phyloP scores from a whole-genome alignment of 2,329 filamentous ascomycete species.

The Alternaria arborescens region DNA sequence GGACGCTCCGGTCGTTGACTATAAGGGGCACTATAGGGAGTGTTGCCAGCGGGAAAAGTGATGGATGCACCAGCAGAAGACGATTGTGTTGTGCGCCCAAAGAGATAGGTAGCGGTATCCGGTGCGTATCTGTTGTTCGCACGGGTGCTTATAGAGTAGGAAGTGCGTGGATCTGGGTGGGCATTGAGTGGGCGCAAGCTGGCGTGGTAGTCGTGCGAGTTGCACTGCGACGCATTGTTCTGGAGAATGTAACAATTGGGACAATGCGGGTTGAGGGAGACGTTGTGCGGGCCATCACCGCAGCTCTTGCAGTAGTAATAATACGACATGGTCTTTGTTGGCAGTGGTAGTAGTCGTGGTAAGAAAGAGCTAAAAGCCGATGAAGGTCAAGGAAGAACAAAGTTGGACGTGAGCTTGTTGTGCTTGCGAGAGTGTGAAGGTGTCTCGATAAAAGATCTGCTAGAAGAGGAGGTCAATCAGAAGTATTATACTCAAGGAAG shows the following conservation, averaged over 20 bases:
- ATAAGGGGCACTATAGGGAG: background rate
- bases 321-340: background rate
- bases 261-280: background rate
- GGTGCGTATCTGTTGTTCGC: background rate
- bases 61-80: background rate
- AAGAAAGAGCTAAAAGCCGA: background rate
- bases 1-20: background rate
- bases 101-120: no score
- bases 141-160: background rate
- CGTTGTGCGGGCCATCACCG: conserved; percentile 7
- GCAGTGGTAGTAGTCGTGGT: background rate
- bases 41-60: background rate
- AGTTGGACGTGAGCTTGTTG: background rate
- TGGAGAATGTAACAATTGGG: background rate
- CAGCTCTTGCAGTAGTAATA: conserved; percentile 7
- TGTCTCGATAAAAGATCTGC: background rate
- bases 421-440: background rate
- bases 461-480: background rate
- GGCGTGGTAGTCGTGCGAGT: background rate
- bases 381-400: background rate
- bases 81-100: background rate
- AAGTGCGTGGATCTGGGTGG: background rate
- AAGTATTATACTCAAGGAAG: background rate
- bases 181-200: background rate
- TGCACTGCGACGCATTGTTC: background rate